Percentiles rank a stretch among this genome's conserved stretches.
phyloP scores from a whole-genome alignment of 371 early-diverging fungal genomes.

The Mortierella sp. region DNA sequence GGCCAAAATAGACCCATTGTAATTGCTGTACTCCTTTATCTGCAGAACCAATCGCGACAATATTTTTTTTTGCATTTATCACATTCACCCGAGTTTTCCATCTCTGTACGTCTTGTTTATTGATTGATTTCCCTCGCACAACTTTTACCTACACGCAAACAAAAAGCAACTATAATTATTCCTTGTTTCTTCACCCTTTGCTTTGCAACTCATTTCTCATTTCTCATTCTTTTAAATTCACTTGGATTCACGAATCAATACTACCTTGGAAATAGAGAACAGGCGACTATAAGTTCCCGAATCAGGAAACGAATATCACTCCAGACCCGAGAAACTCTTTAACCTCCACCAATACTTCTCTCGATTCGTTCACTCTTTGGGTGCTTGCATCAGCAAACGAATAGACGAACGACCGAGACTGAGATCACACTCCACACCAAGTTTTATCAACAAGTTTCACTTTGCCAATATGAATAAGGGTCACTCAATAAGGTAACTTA shows the following conservation, averaged over 20 bases:
- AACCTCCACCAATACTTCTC: neutral
- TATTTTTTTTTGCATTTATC: no score
- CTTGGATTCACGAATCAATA: neutral
- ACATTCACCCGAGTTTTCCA: no score
- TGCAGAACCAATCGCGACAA: neutral
- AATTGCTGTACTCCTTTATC: conserved; percentile 1
- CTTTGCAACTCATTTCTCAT: neutral
- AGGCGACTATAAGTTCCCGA: neutral
- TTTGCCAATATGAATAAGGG: conserved; percentile 23
- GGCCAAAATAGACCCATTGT: neutral
- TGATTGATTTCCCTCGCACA: neutral
- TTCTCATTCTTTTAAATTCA: neutral
- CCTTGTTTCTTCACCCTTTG: neutral
- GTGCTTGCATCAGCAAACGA: neutral
- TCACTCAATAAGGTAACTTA: conserved; percentile 23
- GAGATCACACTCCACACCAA: neutral
- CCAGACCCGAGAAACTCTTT: neutral
- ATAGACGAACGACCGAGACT: neutral
- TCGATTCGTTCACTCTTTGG: neutral
- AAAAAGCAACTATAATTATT: neutral
- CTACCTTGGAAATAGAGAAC: neutral
- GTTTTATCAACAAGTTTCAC: neutral
- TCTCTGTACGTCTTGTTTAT: no score
- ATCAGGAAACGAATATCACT: neutral
- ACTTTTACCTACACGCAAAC: neutral